Percentiles rank a stretch among this genome's conserved stretches.
These are phyloP conservation scores for Gossypium stocksii DNA, from an alignment of 345 rosid genomes.

Conservation along the genomic window DNA sequence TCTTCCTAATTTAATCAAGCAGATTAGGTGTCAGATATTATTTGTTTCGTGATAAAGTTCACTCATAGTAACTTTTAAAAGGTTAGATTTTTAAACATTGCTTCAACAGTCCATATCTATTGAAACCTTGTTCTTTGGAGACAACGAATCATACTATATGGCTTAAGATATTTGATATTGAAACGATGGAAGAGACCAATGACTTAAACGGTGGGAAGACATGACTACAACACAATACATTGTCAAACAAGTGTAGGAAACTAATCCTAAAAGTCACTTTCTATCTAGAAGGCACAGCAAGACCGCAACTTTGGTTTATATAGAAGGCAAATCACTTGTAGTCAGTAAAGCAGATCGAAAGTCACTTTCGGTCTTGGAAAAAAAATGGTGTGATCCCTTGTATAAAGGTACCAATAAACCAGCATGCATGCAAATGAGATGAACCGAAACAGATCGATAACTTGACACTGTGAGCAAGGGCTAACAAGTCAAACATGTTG, in stretches of 20 bases:
- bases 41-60: too few species aligned
- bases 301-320: background rate
- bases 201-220: background rate
- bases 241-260: background rate
- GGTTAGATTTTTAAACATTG: too few species aligned
- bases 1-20: background rate
- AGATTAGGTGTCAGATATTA: background rate
- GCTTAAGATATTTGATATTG: background rate
- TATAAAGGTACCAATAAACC: background rate
- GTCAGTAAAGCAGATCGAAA: too few species aligned
- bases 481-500: background rate
- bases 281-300: background rate
- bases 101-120: background rate
- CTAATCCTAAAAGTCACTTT: background rate
- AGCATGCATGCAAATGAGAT: background rate
- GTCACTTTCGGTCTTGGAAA: too few species aligned
- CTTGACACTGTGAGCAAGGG: too few species aligned
- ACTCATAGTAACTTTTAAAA: too few species aligned
- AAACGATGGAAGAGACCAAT: background rate
- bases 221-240: background rate
- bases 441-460: background rate
- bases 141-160: background rate
- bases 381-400: too few species aligned
- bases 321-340: background rate
- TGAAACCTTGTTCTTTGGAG: background rate